Base-by-base conservation (phyloP, 345 rosid genomes). In the Aegle marmelos region DNA sequence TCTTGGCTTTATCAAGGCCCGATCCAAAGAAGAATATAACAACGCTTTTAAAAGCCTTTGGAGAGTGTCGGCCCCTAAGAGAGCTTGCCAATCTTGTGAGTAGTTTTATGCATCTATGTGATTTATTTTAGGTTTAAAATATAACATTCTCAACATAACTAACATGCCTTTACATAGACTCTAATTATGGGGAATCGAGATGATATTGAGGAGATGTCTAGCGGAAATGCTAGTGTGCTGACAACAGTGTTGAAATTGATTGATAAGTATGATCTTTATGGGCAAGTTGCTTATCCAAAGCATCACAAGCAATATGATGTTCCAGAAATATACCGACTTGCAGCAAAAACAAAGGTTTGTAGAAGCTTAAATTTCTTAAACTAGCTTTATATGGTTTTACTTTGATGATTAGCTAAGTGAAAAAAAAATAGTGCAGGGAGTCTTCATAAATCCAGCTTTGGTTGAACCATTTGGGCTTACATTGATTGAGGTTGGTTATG, bases 401-500 rank as follows among this genome's bases (percentile, higher is more conserved):
- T 24, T 72, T 59, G 57, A 73, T 67, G 45, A 50, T 73, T 39
- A 73, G 39, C 57, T 62, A 58, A 82, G 64, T 21, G 60, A 22
- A n/a, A 59, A 62, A 62, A n/a, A 50, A 68, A 68, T 77, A 34
- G 80, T 74, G 74, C 91, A 92, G 87, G 99, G 99, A 68, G 99
- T 96, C 80, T 96, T 96, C 86, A 96, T 96, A 36, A 96, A 96
- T 82, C 99, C 99, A 25, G 99, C 98, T 66, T 72, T 96, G 79
- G 97, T 96, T 25, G 99, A 96, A 77, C 99, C 99, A 41, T 96
- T 93, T 83, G 99, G 99, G 57, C 98, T 93, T 76, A 96, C 99
- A 22, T 86, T 93, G 79, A 96, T 96, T 59, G 99, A 96, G 97
- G 99, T 92, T 48, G n/a, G 83, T 79, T 77, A 31, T 63, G 45